Evolutionary conservation across 164 flowering plant species (phyloP).

Genomic region (Sextonia rubra): DNA sequence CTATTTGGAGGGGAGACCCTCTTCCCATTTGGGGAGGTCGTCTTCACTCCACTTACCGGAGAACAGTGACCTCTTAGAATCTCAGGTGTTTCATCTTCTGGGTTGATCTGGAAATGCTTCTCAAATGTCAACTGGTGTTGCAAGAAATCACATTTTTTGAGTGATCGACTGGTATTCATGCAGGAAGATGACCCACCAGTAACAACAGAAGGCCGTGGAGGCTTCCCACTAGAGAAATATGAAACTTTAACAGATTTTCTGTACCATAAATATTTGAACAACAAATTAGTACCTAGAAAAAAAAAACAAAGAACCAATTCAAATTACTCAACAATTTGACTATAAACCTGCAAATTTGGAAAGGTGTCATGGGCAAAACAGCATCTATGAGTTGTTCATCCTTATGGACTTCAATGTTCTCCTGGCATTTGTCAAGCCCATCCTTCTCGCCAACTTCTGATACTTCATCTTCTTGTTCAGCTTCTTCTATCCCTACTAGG

Average conservation of each 20-base stretch:
- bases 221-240: slow-evolving; percentile 51
- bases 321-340: not conserved
- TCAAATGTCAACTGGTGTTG: slow-evolving; percentile 43
- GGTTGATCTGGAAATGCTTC: slow-evolving; percentile 32
- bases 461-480: slow-evolving; percentile 55
- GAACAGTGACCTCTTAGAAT: slow-evolving; percentile 45
- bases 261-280: slow-evolving; percentile 6
- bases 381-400: slow-evolving; percentile 36
- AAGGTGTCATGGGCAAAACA: slow-evolving; percentile 44
- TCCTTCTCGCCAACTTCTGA: slow-evolving; percentile 36
- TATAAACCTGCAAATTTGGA: slow-evolving; percentile 40
- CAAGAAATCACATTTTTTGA: slow-evolving; percentile 32
- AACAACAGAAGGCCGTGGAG: slow-evolving; percentile 42
- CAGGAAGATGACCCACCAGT: slow-evolving; percentile 37
- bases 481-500: slow-evolving; percentile 33
- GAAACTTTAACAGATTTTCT: slow-evolving; percentile 47
- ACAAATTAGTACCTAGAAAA: not conserved
- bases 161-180: slow-evolving; percentile 16
- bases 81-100: slow-evolving; percentile 71
- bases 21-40: slow-evolving; percentile 78
- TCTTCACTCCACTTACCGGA: slow-evolving; percentile 52
- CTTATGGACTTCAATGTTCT: slow-evolving; percentile 29
- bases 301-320: not conserved
- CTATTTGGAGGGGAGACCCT: slow-evolving; percentile 82
- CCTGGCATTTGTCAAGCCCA: slow-evolving; percentile 22